Conservation (phyloP, 352 stramenopile species). For the Globisporangium radiosum region DNA sequence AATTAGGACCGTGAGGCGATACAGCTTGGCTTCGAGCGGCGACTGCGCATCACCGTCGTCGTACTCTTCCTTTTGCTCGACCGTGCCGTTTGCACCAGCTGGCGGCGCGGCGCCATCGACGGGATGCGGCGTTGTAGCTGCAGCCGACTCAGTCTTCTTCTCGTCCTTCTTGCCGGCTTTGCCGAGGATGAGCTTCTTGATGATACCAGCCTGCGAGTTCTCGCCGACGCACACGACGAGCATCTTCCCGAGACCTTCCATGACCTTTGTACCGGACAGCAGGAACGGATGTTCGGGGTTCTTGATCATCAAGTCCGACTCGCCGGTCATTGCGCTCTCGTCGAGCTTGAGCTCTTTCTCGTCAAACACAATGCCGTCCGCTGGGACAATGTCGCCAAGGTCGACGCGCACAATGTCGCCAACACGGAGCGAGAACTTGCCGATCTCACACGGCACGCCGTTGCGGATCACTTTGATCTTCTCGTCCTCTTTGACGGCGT, state of each 20-base stretch:
- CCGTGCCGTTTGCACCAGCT: constrained; percentile 76
- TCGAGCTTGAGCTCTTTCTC: constrained; percentile 88
- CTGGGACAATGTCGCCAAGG: constrained; percentile 85
- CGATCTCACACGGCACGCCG: constrained; percentile 46
- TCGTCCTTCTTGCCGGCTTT: constrained; percentile 58
- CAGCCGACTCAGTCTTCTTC: constrained; percentile 23
- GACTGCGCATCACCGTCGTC: constrained; percentile 54
- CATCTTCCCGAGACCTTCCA: constrained; percentile 89
- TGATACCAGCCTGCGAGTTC: constrained; percentile 91
- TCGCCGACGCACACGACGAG: constrained; percentile 91
- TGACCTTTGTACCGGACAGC: constrained; percentile 92
- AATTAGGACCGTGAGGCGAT: constrained; percentile 76
- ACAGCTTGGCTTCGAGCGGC: constrained; percentile 83
- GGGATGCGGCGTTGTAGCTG: neutral
- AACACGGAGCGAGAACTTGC: constrained; percentile 79
- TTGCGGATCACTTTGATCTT: constrained; percentile 84
- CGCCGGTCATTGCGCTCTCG: constrained; percentile 89
- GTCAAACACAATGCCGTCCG: constrained; percentile 86
- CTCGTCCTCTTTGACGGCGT: constrained; percentile 78
- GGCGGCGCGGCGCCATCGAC: constrained; percentile 17
- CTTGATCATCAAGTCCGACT: constrained; percentile 87
- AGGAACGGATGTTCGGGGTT: constrained; percentile 87
- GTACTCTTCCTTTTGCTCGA: constrained; percentile 58
- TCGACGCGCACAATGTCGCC: constrained; percentile 84
- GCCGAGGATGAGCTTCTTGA: constrained; percentile 83